phyloP scores from a whole-genome alignment of 306 rosid genomes.

The Vachellia pachyceras region DNA sequence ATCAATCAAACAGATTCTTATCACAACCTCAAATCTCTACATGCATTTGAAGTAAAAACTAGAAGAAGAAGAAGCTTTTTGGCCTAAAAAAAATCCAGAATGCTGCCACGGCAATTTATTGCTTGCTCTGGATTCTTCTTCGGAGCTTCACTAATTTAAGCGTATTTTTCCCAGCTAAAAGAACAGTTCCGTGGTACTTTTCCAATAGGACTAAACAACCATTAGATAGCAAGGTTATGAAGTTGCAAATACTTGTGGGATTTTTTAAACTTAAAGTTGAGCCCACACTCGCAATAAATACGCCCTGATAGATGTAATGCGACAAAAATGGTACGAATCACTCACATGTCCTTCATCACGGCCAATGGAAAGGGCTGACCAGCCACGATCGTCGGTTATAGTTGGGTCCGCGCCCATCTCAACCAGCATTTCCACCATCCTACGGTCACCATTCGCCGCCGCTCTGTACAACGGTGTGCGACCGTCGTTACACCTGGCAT shows the following conservation, averaged over 20 bases:
- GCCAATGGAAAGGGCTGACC: conserved; percentile 32
- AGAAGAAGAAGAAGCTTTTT: no score
- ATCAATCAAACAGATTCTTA: not conserved
- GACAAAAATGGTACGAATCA: not conserved
- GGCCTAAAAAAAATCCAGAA: no score
- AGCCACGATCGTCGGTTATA: conserved; percentile 31
- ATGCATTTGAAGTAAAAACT: not conserved
- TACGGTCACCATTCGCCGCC: conserved; percentile 44
- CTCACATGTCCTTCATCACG: conserved; percentile 52
- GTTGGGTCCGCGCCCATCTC: conserved; percentile 48
- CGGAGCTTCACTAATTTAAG: no score
- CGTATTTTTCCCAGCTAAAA: no score
- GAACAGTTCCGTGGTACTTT: no score
- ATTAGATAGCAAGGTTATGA: no score
- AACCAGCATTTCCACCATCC: conserved; percentile 45
- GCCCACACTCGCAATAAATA: not conserved
- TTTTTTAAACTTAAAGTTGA: not conserved
- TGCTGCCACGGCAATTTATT: no score
- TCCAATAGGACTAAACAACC: no score
- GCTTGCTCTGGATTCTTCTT: no score
- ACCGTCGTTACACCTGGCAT: conserved; percentile 37
- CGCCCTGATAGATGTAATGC: not conserved
- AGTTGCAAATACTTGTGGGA: no score
- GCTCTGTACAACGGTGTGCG: conserved; percentile 41
- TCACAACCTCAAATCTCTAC: not conserved